phyloP scores from a whole-genome alignment of 345 rosid species.

The Turritis glabra region DNA sequence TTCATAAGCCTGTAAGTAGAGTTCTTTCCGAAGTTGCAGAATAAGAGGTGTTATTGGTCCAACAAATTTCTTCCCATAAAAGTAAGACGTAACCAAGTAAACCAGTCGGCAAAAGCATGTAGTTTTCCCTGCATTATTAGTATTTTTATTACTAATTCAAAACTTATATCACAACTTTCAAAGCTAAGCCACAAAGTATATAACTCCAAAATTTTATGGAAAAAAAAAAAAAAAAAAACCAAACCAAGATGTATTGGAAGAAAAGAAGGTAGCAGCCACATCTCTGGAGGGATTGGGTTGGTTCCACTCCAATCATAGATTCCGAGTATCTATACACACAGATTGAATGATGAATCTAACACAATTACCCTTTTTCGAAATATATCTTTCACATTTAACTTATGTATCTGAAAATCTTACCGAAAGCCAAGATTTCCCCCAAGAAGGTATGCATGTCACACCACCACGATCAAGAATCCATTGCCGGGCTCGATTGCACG shows the following conservation, averaged over 20 bases:
- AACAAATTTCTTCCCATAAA: conserved; percentile 75
- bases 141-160: neutral
- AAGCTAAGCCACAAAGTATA: too few relatives aligned
- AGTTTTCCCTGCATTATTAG: conserved; percentile 53
- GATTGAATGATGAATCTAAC: too few relatives aligned
- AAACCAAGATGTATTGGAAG: conserved; percentile 73
- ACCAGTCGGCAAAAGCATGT: conserved; percentile 75
- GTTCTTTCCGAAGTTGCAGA: conserved; percentile 63
- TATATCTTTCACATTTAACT: too few relatives aligned
- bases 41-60: conserved; percentile 66
- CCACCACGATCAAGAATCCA: conserved; percentile 86
- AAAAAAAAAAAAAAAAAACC: neutral
- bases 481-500: conserved; percentile 54
- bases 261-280: conserved; percentile 67
- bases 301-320: conserved; percentile 73
- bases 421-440: conserved; percentile 90
- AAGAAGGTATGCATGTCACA: conserved; percentile 66
- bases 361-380: too few relatives aligned
- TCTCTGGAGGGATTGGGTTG: conserved; percentile 79
- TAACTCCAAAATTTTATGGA: neutral
- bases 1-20: conserved; percentile 55
- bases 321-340: conserved; percentile 55
- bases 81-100: conserved; percentile 69
- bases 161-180: neutral
- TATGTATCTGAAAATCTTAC: conserved; percentile 35